Percentiles rank a stretch among this genome's conserved stretches.
These are phyloP conservation scores for Rhodotorula kratochvilovae DNA, from an alignment of 768 basidiomycete species.

Conservation along the genomic window DNA sequence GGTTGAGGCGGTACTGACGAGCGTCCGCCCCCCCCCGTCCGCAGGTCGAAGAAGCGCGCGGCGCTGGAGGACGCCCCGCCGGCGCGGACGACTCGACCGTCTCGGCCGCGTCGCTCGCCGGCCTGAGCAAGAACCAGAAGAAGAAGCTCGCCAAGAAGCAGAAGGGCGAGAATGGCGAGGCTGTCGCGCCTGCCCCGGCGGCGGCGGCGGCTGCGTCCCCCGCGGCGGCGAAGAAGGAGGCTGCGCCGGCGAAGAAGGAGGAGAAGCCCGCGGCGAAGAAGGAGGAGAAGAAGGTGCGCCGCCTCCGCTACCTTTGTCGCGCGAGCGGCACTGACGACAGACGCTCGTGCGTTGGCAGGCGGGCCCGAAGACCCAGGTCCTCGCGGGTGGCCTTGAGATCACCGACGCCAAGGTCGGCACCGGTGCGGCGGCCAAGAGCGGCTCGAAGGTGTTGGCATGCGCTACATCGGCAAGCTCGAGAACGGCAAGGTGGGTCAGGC, in stretches of 20 bases:
- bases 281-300: constrained; percentile 46
- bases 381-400: constrained; percentile 70
- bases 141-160: constrained; percentile 52
- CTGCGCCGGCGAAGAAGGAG: constrained; percentile 40
- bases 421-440: constrained; percentile 81
- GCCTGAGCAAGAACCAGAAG: constrained; percentile 45
- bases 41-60: constrained; percentile 37
- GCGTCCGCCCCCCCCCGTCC: no score
- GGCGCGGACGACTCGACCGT: constrained; percentile 31
- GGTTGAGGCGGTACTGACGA: no score
- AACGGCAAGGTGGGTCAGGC: constrained; percentile 46
- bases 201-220: constrained; percentile 27
- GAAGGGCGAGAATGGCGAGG: constrained; percentile 37
- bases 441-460: constrained; percentile 74
- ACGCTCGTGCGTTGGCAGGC: background rate
- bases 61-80: constrained; percentile 19
- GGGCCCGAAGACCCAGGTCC: constrained; percentile 44
- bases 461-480: constrained; percentile 85
- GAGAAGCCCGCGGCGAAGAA: constrained; percentile 47
- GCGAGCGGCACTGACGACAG: background rate
- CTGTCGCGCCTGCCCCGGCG: constrained; percentile 30
- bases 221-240: constrained; percentile 36
- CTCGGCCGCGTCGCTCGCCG: constrained; percentile 31
- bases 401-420: constrained; percentile 71
- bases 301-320: background rate